Conservation (phyloP, 176 grass and related monocot species). For the Oryza coarctata region DNA sequence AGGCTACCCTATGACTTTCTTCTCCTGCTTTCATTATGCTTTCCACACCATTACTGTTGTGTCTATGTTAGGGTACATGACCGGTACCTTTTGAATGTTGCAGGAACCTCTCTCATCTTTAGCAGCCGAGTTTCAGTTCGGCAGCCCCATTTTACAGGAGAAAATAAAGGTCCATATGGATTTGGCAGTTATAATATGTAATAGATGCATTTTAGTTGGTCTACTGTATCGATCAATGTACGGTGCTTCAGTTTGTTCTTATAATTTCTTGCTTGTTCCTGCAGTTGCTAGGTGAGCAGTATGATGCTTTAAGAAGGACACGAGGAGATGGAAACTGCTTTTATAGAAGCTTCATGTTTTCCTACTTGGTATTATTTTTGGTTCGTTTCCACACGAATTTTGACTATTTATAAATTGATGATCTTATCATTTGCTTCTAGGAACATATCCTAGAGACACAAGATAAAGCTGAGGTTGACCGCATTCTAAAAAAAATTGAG, state of each 20-base stretch:
- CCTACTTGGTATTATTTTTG: slow-evolving; percentile 69
- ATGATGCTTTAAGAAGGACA: slow-evolving; percentile 88
- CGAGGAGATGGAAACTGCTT: slow-evolving; percentile 99
- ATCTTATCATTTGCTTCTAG: slow-evolving; percentile 46
- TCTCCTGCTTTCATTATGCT: neutral
- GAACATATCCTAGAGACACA: slow-evolving; percentile 93
- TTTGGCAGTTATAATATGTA: slow-evolving; percentile 32
- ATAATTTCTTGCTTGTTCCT: slow-evolving; percentile 33
- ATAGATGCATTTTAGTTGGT: slow-evolving; percentile 12
- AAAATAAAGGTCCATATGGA: slow-evolving; percentile 80
- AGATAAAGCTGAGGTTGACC: slow-evolving; percentile 79
- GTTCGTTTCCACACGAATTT: neutral
- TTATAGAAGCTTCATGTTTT: slow-evolving; percentile 99
- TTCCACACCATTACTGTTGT: neutral
- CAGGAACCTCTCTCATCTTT: slow-evolving; percentile 94
- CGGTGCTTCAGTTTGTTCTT: slow-evolving; percentile 42
- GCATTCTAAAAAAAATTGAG: slow-evolving; percentile 76
- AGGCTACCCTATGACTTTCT: neutral
- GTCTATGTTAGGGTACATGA: neutral
- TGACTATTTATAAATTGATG: neutral
- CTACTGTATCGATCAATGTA: neutral
- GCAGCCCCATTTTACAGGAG: slow-evolving; percentile 83
- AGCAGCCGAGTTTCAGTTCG: slow-evolving; percentile 80
- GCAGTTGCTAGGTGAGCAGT: slow-evolving; percentile 89
- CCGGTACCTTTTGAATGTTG: slow-evolving; percentile 35